These are phyloP conservation scores for Lotmaria passim DNA, from an alignment of 208 protist genomes.

Conservation along the genomic window DNA sequence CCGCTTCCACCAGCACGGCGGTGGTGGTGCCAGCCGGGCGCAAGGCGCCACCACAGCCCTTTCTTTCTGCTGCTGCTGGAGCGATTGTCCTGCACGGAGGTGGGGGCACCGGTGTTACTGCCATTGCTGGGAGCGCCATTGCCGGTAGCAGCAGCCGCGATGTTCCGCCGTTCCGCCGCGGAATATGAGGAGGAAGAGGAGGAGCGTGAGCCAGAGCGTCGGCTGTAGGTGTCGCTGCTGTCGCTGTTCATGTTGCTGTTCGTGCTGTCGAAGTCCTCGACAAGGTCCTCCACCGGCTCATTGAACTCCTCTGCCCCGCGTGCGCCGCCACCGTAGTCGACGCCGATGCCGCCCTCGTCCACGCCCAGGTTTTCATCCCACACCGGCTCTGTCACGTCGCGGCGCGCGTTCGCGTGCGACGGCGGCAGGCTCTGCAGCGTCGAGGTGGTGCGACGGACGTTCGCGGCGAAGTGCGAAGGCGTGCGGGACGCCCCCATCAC, in stretches of 20 bases:
- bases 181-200: background rate
- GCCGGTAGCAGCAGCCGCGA: background rate
- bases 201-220: background rate
- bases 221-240: conserved; percentile 6
- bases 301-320: conserved; percentile 14
- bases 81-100: background rate
- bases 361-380: conserved; percentile 6
- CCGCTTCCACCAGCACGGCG: background rate
- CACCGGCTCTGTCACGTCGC: background rate
- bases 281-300: conserved; percentile 4
- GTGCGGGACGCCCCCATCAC: conserved; percentile 8
- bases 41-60: conserved; percentile 15
- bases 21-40: conserved; percentile 3
- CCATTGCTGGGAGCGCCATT: background rate
- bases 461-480: background rate
- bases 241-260: conserved; percentile 14
- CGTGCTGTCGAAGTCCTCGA: conserved; percentile 16
- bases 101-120: background rate
- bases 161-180: background rate
- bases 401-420: background rate
- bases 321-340: conserved; percentile 11
- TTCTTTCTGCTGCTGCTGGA: background rate
- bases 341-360: conserved; percentile 13
- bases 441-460: background rate
- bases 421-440: background rate